Evolutionary conservation across 305 asterid genomes (phyloP).

Genomic region (Rubia peregrina): DNA sequence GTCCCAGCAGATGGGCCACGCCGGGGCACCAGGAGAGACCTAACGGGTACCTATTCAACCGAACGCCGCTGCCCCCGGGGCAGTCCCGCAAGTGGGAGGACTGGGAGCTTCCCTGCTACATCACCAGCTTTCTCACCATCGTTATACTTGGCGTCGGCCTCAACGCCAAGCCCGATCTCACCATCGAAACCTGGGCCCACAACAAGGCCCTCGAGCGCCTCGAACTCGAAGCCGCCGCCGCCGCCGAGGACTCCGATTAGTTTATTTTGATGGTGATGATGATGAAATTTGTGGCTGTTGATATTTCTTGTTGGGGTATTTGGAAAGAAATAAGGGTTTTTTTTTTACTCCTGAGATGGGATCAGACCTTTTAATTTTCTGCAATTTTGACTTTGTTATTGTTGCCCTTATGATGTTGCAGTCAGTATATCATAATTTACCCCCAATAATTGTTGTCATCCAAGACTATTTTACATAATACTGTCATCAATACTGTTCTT

Average conservation of each 20-base stretch:
- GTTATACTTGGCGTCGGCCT: slow-evolving; percentile 86
- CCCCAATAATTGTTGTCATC: neutral
- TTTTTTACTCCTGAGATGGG: slow-evolving; percentile 15
- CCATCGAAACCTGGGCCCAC: slow-evolving; percentile 83
- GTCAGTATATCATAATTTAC: slow-evolving; percentile 9
- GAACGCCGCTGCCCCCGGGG: slow-evolving; percentile 60
- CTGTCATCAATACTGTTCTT: too few relatives aligned
- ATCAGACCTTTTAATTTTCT: slow-evolving; percentile 1
- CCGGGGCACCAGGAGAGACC: slow-evolving; percentile 76
- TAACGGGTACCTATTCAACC: slow-evolving; percentile 59
- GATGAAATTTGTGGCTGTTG: slow-evolving; percentile 13
- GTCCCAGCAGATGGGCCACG: slow-evolving; percentile 56
- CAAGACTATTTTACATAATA: neutral
- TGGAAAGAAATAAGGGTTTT: slow-evolving; percentile 13
- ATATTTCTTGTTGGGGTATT: slow-evolving; percentile 10
- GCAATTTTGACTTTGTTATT: slow-evolving; percentile 17
- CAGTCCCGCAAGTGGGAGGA: slow-evolving; percentile 73
- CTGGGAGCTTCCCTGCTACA: slow-evolving; percentile 86
- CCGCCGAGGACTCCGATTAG: slow-evolving; percentile 18
- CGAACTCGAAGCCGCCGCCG: slow-evolving; percentile 36
- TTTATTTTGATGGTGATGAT: slow-evolving; percentile 12
- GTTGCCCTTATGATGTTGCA: slow-evolving; percentile 16
- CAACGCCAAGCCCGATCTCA: slow-evolving; percentile 81
- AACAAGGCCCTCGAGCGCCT: slow-evolving; percentile 77
- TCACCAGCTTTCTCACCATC: slow-evolving; percentile 67